Base-by-base conservation (phyloP, 2,329 filamentous ascomycete genomes). In the Knoxdaviesia proteae region DNA sequence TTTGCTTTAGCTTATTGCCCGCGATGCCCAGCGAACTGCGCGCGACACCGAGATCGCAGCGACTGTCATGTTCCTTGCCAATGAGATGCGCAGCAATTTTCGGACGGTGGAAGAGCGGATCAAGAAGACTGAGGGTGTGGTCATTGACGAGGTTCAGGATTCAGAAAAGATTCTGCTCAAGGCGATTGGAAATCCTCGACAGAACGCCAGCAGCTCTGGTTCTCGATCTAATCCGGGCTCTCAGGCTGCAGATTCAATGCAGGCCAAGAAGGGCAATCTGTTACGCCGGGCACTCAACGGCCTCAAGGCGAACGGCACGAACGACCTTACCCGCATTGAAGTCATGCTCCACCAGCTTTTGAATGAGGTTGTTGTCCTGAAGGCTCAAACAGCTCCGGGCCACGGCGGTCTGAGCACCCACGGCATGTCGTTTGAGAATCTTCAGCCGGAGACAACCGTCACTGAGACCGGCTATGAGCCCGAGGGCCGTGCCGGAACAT, bases 11-110 rank as follows among this genome's bases (percentile, higher is more conserved):
- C 77, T 98, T 48, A 96, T 92, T 56, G 90, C 96, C 48, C 80
- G 90, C 34, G 90, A 98, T 61, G 90, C 88, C 36, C 88, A 96
- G 61, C 79, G 90, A 46, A 96, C 90, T 59, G 90, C 90, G 39
- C 75, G 90, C 38, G 90, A 98, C 53, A 96, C 90, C 0, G 90
- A 98, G 59, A 94, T 98, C 44, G 67, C 98, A 11, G 84, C 94
- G 39, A 88, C 90, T 0, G 73, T 98, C 33, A 90, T 98, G 47
- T 80, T 88, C 46, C 87, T 86, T 43, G 88, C 90, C 4, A 80
- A 90, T 8, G 90, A 98, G 60, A 96, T 96, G 87, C 84, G 88
- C 49, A 92, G 83, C 51, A 92, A 84, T 1, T 93, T 96, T 55
- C 84, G 93, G 49, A 87, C 94, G 52, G 82, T 98, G 69, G 94